Evolutionary conservation across 306 rosid genomes (phyloP).

Genomic region (Cucurbita maxima): DNA sequence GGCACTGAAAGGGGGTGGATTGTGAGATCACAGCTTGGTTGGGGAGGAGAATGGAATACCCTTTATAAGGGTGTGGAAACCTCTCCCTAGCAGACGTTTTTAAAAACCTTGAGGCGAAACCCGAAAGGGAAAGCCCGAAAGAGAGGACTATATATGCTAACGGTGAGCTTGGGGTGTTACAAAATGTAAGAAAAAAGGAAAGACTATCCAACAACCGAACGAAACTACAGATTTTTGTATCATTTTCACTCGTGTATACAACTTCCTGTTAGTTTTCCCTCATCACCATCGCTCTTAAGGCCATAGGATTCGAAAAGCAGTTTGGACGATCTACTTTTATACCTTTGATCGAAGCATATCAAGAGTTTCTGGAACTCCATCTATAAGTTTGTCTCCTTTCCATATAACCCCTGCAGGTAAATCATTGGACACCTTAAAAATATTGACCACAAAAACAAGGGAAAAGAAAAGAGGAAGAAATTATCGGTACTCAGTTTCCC

Average conservation of each 20-base stretch:
- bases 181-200: neutral
- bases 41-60: too few relatives aligned
- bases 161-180: too few relatives aligned
- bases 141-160: too few relatives aligned
- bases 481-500: neutral
- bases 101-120: too few relatives aligned
- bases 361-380: slow-evolving; percentile 89
- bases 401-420: slow-evolving; percentile 82
- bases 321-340: neutral
- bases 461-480: neutral
- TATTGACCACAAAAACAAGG: neutral
- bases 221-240: neutral
- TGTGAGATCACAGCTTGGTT: too few relatives aligned
- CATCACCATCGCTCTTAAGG: neutral
- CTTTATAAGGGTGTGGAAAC: too few relatives aligned
- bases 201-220: neutral
- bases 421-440: neutral
- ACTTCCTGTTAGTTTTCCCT: neutral
- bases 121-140: too few relatives aligned
- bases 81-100: too few relatives aligned
- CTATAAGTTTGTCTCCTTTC: slow-evolving; percentile 92
- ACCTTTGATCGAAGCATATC: slow-evolving; percentile 95
- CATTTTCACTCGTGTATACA: neutral
- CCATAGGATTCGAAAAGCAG: neutral
- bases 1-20: too few relatives aligned